Evolutionary conservation across 768 basidiomycete species (phyloP), one percentile per base, ranked within the genome.

Genomic region (Tylopilus sp.): DNA sequence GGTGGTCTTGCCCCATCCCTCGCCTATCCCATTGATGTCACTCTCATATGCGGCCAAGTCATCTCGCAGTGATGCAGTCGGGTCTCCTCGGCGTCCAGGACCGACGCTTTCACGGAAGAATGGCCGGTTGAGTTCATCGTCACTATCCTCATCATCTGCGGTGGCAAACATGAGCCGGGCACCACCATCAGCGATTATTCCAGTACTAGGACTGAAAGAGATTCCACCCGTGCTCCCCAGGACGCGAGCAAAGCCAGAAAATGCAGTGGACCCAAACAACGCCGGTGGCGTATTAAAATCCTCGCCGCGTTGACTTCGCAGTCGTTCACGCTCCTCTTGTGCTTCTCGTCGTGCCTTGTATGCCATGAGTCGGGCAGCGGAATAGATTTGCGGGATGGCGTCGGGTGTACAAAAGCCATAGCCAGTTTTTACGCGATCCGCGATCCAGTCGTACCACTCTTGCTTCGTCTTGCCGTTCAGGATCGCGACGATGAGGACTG

Each of bases 381-480:
- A 72, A 68, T 91, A 94, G 17, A 97, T 78, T 60, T 89, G 84
- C 4, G 92, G 92, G 8, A 87, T 76, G 19, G 78, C 69, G 22
- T 74, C 78, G 12, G 95, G 94, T 2, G 96, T 98, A 29, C 76
- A 66, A 70, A 87, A 88, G 17, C 93, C 93, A 64, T 85, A 79
- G 37, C 82, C 76, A 21, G 76, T 78, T 66, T 91, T 79, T 43
- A 95, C 89, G 34, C 95, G 84, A 45, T 92, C 82, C 42, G 77
- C 81, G 53, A 99, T 71, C 96, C 96, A 98, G 33, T 79, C 68
- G 63, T 90, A 89, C 97, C 97, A 98, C 65, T 94, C 85, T 58
- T 90, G 87, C 68, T 86, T 83, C n/a, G 92, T 89, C 54, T 85
- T 84, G 36, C 91, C 95, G 56, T 89, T 81, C 29, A 95, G 79